phyloP scores from a whole-genome alignment of 306 rosid genomes.

The Cicer arietinum region DNA sequence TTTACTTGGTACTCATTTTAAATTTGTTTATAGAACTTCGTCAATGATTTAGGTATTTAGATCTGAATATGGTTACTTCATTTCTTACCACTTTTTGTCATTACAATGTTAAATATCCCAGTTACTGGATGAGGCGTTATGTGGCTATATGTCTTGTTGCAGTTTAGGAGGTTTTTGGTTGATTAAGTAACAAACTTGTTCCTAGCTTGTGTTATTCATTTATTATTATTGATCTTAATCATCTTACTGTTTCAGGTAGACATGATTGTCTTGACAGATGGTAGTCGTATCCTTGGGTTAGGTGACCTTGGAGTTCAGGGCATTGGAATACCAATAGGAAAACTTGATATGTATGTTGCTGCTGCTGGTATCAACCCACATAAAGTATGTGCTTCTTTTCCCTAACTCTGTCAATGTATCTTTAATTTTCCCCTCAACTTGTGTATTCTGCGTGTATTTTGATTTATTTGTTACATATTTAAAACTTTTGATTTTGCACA shows the following conservation, averaged over 20 bases:
- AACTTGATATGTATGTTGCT: constrained; percentile 98
- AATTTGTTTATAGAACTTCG: neutral
- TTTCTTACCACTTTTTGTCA: constrained; percentile 15
- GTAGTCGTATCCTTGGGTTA: constrained; percentile 98
- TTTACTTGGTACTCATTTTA: neutral
- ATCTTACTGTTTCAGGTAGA: constrained; percentile 79
- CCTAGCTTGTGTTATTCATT: constrained; percentile 11
- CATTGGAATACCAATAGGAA: constrained; percentile 96
- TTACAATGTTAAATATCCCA: constrained; percentile 11
- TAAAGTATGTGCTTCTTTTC: constrained; percentile 61
- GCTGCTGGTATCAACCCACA: constrained; percentile 98
- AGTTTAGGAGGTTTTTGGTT: constrained; percentile 17
- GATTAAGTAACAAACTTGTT: constrained; percentile 18
- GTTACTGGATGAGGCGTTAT: constrained; percentile 1
- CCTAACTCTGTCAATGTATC: constrained; percentile 3
- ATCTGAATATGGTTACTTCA: neutral
- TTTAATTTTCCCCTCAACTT: constrained; percentile 13
- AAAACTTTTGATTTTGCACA: constrained; percentile 19
- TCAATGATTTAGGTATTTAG: neutral
- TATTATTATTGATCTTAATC: constrained; percentile 31
- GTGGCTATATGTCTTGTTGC: neutral
- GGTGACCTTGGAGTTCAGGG: constrained; percentile 99
- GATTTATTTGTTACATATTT: neutral
- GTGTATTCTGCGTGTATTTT: constrained; percentile 18
- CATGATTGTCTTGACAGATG: constrained; percentile 98